phyloP scores from a whole-genome alignment of 805 yeast genomes.

The Ogataea salicorniae region DNA sequence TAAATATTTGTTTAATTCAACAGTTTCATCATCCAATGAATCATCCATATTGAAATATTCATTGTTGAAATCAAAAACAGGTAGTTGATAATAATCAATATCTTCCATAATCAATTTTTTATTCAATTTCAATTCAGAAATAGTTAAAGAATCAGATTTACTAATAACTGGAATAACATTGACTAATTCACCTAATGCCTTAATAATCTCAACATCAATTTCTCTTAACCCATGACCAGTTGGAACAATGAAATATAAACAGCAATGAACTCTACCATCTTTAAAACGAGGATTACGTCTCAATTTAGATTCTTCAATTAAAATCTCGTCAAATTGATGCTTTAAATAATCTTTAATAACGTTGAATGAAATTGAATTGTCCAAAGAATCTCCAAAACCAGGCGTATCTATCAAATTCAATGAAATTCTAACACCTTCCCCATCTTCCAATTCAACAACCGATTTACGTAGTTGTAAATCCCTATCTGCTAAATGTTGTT shows the following conservation, averaged over 20 bases:
- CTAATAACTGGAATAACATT: constrained; percentile 81
- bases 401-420: constrained; percentile 78
- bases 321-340: constrained; percentile 78
- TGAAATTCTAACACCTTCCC: constrained; percentile 78
- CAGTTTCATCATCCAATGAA: constrained; percentile 26
- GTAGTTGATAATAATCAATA: constrained; percentile 62
- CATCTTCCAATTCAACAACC: constrained; percentile 78
- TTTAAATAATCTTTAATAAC: constrained; percentile 71
- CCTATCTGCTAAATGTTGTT: constrained; percentile 42
- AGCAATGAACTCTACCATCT: constrained; percentile 76
- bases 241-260: constrained; percentile 70
- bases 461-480: constrained; percentile 69
- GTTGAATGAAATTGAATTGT: constrained; percentile 63
- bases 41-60: constrained; percentile 39
- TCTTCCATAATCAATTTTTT: constrained; percentile 75
- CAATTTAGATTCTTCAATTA: constrained; percentile 74
- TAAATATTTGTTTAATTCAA: constrained; percentile 32
- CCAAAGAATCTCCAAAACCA: constrained; percentile 72
- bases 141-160: constrained; percentile 75
- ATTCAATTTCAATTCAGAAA: constrained; percentile 62
- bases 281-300: constrained; percentile 82
- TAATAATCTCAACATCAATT: constrained; percentile 70
- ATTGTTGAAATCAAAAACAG: constrained; percentile 71
- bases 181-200: constrained; percentile 60
- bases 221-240: constrained; percentile 65